These are phyloP conservation scores for Trichoderma gamsii DNA, from an alignment of 495 filamentous ascomycete species.

Conservation along the genomic window DNA sequence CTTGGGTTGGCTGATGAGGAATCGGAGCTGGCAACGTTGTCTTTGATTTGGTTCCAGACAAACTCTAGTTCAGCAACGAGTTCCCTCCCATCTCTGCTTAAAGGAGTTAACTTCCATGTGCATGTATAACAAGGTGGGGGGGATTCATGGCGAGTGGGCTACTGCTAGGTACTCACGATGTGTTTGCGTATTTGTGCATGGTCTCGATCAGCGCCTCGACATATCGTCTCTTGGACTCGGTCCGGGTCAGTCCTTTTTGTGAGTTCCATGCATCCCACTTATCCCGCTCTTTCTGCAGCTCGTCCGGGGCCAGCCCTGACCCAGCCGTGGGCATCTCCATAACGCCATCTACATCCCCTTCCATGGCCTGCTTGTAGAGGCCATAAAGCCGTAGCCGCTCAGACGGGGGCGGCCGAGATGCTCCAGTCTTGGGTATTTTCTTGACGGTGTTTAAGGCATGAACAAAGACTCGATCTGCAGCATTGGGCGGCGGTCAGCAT, in stretches of 20 bases:
- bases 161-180: slow-evolving; percentile 44
- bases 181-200: slow-evolving; percentile 89
- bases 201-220: slow-evolving; percentile 90
- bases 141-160: not conserved
- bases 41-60: slow-evolving; percentile 96
- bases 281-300: slow-evolving; percentile 50
- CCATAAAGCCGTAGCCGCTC: slow-evolving; percentile 92
- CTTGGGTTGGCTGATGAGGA: slow-evolving; percentile 44
- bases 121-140: not conserved
- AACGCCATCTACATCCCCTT: slow-evolving; percentile 88
- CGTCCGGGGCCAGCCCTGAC: slow-evolving; percentile 32
- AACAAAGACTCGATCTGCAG: slow-evolving; percentile 88
- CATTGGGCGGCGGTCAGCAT: slow-evolving; percentile 21
- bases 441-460: slow-evolving; percentile 98
- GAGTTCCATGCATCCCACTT: slow-evolving; percentile 90
- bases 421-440: slow-evolving; percentile 89
- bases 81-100: slow-evolving; percentile 64
- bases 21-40: slow-evolving; percentile 61
- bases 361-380: slow-evolving; percentile 98
- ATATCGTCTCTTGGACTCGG: slow-evolving; percentile 91
- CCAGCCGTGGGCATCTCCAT: slow-evolving; percentile 70
- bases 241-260: slow-evolving; percentile 71
- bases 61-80: slow-evolving; percentile 94
- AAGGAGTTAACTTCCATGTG: slow-evolving; percentile 7
- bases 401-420: slow-evolving; percentile 73